phyloP scores from a whole-genome alignment of 129 eudicot species.

The carrot (Daucus carota) region DH1_v3.0 NC_030385.2:4395501-4396000 shows the following conservation, averaged over 20 bases:
- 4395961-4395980: not conserved
- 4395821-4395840: too few species aligned
- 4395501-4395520: constrained; percentile 92
- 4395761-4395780: too few species aligned
- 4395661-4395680: constrained; percentile 88
- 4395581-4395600: not conserved
- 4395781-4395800: too few species aligned
- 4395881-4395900: too few species aligned
- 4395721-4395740: too few species aligned
- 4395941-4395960: not conserved
- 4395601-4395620: not conserved
- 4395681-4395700: constrained; percentile 61
- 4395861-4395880: too few species aligned
- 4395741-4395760: too few species aligned
- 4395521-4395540: constrained; percentile 74
- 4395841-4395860: too few species aligned
- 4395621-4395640: constrained; percentile 55
- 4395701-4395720: constrained; percentile 47
- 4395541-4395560: constrained; percentile 50
- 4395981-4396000: not conserved
- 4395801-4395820: too few species aligned
- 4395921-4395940: too few species aligned
- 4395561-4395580: not conserved
- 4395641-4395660: constrained; percentile 80
- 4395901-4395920: too few species aligned